These are phyloP conservation scores for Penicillium ochrochloron DNA, from an alignment of 495 filamentous ascomycete genomes.

Conservation along the genomic window DNA sequence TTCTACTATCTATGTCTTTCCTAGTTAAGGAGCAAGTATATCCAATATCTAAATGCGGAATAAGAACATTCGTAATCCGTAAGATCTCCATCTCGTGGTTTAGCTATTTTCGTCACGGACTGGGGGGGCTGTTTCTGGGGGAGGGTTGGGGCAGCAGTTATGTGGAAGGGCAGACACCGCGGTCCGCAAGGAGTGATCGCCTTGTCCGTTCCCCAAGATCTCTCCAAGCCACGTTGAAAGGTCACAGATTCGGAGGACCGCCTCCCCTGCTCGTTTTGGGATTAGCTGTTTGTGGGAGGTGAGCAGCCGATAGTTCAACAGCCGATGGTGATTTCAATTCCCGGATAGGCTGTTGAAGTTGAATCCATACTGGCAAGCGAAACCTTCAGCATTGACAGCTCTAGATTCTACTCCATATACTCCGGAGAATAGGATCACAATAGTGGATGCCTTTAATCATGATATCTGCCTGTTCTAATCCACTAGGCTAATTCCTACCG, in stretches of 20 bases:
- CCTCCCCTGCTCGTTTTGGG: background rate
- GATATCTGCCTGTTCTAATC: background rate
- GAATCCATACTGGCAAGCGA: background rate
- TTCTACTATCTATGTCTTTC: background rate
- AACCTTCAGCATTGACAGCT: background rate
- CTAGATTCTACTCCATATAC: background rate
- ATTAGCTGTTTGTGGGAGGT: constrained; percentile 3
- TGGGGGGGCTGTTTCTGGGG: constrained; percentile 10
- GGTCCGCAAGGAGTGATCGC: constrained; percentile 9
- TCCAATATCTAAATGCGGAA: background rate
- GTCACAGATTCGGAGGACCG: constrained; percentile 7
- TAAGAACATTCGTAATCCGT: background rate
- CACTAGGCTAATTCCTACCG: background rate
- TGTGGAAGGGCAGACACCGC: constrained; percentile 8
- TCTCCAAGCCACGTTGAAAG: constrained; percentile 17
- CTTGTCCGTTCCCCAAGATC: constrained; percentile 14
- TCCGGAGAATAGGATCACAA: background rate
- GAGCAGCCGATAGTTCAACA: background rate
- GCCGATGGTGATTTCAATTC: background rate
- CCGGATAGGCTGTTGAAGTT: background rate
- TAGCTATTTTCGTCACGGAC: constrained; percentile 36
- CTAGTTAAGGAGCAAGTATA: background rate
- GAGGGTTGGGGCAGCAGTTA: background rate
- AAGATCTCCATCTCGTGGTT: constrained; percentile 20
- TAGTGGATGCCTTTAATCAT: background rate